These are phyloP conservation scores for Mucor indicus DNA, from an alignment of 371 early-diverging fungal species.

Conservation along the genomic window DNA sequence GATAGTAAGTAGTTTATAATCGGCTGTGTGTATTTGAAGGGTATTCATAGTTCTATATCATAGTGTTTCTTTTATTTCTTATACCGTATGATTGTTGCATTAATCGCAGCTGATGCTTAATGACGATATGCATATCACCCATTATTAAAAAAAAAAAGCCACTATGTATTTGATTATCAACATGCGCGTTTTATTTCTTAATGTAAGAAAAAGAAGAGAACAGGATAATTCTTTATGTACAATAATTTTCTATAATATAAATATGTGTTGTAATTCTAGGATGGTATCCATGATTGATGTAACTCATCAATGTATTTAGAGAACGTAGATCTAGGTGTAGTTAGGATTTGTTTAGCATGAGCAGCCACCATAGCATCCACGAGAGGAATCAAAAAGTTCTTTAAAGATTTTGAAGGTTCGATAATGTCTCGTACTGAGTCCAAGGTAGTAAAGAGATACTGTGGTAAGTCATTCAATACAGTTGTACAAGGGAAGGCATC, in stretches of 20 bases:
- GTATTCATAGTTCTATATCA: background rate
- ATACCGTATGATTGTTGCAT: conserved; percentile 73
- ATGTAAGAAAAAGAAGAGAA: too few species aligned
- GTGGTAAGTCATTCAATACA: conserved; percentile 29
- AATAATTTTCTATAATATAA: too few species aligned
- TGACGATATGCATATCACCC: too few species aligned
- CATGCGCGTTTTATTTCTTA: conserved; percentile 1
- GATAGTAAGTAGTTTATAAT: conserved; percentile 46
- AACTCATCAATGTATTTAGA: conserved; percentile 39
- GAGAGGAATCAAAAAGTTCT: conserved; percentile 27
- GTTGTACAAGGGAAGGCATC: conserved; percentile 36
- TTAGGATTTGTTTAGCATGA: conserved; percentile 27
- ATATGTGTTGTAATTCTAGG: too few species aligned
- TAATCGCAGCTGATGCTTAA: conserved; percentile 59
- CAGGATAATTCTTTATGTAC: too few species aligned
- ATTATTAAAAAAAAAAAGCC: too few species aligned
- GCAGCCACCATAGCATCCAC: conserved; percentile 49
- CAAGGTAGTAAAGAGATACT: conserved; percentile 23
- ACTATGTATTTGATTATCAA: too few species aligned
- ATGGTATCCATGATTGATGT: conserved; percentile 27
- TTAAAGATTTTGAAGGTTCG: conserved; percentile 28
- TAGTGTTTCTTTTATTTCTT: conserved; percentile 89
- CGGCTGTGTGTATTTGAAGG: too few species aligned
- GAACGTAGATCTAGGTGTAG: conserved; percentile 42
- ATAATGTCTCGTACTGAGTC: conserved; percentile 22